These are phyloP conservation scores for Coemansia sp. DNA, from an alignment of 192 early-diverging fungal genomes.

Conservation along the genomic window DNA sequence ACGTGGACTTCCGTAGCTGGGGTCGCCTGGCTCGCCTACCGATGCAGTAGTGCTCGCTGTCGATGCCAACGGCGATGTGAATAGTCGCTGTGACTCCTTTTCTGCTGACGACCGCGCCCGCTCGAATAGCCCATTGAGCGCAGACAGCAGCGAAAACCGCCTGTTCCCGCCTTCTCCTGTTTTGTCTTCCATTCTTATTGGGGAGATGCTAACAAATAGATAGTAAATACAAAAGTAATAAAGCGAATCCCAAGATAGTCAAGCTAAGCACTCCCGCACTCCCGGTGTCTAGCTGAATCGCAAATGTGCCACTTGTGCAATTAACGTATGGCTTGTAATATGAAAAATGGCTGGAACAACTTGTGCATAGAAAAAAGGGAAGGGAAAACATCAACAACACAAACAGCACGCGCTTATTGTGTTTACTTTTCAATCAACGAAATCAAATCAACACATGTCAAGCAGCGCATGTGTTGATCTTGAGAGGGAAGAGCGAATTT, in stretches of 20 bases:
- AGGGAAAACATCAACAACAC: not conserved
- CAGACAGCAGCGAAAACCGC: constrained; percentile 41
- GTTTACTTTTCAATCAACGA: not conserved
- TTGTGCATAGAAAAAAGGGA: too few relatives aligned
- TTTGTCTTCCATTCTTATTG: not conserved
- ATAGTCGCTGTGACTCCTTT: constrained; percentile 42
- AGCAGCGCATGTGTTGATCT: not conserved
- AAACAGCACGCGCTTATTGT: not conserved
- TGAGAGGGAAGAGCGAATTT: too few relatives aligned
- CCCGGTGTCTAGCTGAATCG: too few relatives aligned
- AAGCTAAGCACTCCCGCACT: too few relatives aligned
- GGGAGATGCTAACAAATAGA: too few relatives aligned
- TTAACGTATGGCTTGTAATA: too few relatives aligned
- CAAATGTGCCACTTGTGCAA: too few relatives aligned
- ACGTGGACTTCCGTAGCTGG: not conserved
- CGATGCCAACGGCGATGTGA: constrained; percentile 12
- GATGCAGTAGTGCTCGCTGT: not conserved
- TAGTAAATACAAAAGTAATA: too few relatives aligned
- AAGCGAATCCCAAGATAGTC: too few relatives aligned
- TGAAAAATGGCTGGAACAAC: too few relatives aligned
- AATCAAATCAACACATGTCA: not conserved
- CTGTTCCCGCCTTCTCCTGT: constrained; percentile 15
- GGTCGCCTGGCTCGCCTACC: not conserved
- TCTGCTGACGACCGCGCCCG: constrained; percentile 49
- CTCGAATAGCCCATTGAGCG: constrained; percentile 44